Base-by-base conservation (phyloP, 371 early-diverging fungal species). In the Mortierella polycephala region DNA sequence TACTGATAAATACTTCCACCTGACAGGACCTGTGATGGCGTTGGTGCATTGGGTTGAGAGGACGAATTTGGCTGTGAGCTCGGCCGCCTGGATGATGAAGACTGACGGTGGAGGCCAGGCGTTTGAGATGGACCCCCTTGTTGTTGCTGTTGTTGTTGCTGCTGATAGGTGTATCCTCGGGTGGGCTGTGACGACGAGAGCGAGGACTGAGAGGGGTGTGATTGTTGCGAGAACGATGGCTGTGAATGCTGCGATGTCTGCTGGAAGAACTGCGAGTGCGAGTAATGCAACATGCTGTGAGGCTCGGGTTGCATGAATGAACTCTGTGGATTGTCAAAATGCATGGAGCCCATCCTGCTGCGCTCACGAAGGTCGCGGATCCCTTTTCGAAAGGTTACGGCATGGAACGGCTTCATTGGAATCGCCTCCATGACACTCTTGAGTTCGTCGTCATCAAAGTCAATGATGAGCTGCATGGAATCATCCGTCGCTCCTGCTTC, bases 371-470 rank as follows among this genome's bases (percentile, higher is more conserved):
- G 74, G 54, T 84, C 81, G 18, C 85, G 81, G 20, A 88, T 54
- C 7, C 81, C 81, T 18, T 70, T 81, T 64, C 84, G 83, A 44
- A 88, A 83, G 47, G 80, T 80, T 51, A 85, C 73, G 0, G 79
- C 73, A 68, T 87, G 88, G 71, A 88, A 88, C 12, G 87, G 87
- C 16, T 83, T 66, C 86, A 88, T 86, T 3, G 82, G 69, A 7
- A 88, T 67, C 9, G 82, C 81, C 3, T 71, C 67, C 46, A 84
- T 51, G 53, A 88, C 75, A 59, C 84, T 86, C 49, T 59, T 69
- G 37, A 88, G 69, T 23, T 86, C 88, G 10, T 81, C 79, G 9
- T 88, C 88, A 62, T 83, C 84, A 62, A 88, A 83, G 5, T 80
- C 76, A 11, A 87, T 56, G n/a, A 88, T 69, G 45, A 83, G 82